Base-by-base conservation (phyloP, 352 stramenopile species). In the Globisporangium alternatum region DNA sequence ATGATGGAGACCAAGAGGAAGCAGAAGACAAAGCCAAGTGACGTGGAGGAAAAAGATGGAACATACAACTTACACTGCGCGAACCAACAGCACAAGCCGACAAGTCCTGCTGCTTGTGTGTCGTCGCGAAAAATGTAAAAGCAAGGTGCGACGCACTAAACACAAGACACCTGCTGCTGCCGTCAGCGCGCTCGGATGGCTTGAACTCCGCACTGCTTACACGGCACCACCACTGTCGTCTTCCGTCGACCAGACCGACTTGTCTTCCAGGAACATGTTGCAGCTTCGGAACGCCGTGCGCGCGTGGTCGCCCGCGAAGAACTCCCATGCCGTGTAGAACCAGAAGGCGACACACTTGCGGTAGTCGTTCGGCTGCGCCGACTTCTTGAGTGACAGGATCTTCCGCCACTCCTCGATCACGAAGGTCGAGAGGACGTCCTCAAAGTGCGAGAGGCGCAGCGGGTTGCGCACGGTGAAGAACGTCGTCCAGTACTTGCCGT, bases 311-410 rank as follows among this genome's bases (percentile, higher is more conserved):
- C 86, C 86, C 0, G 86, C 83, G 47, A 93, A 94, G 25, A 88
- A 85, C 57, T 94, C 86, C 86, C 86, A 94, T 9, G 80, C 83
- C 10, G 83, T 89, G 70, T 89, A 94, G 62, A 94, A 93, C 86
- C 86, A 94, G 68, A 94, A 94, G 22, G 86, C 86, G 47, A 94
- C 80, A 54, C 86, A 94, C 68, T 94, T 94, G 64, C 86, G 81
- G 67, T 94, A 94, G 64, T 94, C 86, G 63, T 94, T 94, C 5
- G 86, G 86, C 65, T 94, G 86, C 57, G 71, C 88, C 8, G 83
- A 93, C 67, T 92, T 92, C 60, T 94, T 94, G 60, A 94, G 69
- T 39, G 75, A 71, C 49, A 94, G 72, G 53, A 94, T 92, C 17
- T 64, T 71, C 28, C 80, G 81, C 86, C 86, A 94, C 66, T 94